phyloP scores from a whole-genome alignment of 257 asterid genomes.

The Nicotiana sylvestris region DNA sequence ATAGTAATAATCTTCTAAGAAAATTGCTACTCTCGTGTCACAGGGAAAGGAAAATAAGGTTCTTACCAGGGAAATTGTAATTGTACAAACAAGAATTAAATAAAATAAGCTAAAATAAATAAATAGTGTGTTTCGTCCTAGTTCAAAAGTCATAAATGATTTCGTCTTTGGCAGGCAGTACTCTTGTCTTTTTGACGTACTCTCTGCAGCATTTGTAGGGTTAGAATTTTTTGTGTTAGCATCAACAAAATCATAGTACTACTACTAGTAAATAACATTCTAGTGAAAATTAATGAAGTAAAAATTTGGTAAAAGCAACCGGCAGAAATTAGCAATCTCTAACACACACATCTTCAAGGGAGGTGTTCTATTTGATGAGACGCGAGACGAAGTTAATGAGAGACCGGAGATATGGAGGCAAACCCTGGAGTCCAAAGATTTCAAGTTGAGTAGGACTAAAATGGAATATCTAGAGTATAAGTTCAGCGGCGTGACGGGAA shows the following conservation, averaged over 20 bases:
- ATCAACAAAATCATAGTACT: background rate
- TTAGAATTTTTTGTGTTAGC: background rate
- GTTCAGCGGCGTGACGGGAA: too few relatives aligned
- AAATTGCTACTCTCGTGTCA: background rate
- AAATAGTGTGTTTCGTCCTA: constrained; percentile 1
- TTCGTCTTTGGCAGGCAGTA: constrained; percentile 9
- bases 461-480: too few relatives aligned
- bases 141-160: constrained; percentile 6
- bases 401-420: too few relatives aligned
- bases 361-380: too few relatives aligned
- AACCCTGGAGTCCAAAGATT: too few relatives aligned
- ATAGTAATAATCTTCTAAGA: background rate
- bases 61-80: background rate
- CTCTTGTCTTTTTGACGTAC: background rate
- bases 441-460: too few relatives aligned
- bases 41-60: background rate
- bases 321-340: background rate
- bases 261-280: background rate
- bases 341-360: background rate
- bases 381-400: too few relatives aligned
- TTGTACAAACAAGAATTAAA: background rate
- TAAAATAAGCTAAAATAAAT: background rate
- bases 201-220: background rate
- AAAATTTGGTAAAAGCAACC: background rate
- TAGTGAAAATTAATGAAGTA: background rate